Evolutionary conservation across 179 eudicot species (phyloP).

Genomic region (Beta macrorhiza): DNA sequence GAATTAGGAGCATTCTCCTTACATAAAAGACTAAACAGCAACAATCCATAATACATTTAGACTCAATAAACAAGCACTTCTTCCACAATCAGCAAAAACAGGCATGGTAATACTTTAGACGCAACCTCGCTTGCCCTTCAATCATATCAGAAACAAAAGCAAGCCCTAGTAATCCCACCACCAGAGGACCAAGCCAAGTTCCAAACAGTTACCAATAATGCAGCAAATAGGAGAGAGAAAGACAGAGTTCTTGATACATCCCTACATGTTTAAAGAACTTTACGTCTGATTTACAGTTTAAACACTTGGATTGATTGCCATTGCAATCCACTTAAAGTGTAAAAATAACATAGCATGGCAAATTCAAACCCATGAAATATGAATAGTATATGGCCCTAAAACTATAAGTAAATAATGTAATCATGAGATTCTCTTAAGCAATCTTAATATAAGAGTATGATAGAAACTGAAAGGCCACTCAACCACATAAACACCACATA

Average conservation of each 20-base stretch:
- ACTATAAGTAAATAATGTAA: slow-evolving; percentile 8
- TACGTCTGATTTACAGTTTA: slow-evolving; percentile 10
- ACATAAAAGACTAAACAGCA: neutral
- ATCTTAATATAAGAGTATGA: slow-evolving; percentile 15
- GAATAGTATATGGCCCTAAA: slow-evolving; percentile 12
- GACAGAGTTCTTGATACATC: slow-evolving; percentile 26
- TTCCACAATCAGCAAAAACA: neutral
- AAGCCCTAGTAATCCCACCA: slow-evolving; percentile 30
- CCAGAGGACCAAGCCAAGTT: neutral
- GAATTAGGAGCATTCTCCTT: no score
- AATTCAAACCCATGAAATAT: slow-evolving; percentile 7
- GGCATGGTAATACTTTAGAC: neutral
- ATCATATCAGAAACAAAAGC: slow-evolving; percentile 20
- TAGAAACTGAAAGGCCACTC: slow-evolving; percentile 18
- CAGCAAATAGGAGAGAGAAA: slow-evolving; percentile 19
- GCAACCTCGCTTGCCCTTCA: neutral
- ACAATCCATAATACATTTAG: neutral
- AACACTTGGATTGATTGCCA: slow-evolving; percentile 1
- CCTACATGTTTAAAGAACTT: slow-evolving; percentile 2
- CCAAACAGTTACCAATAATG: neutral
- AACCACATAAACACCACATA: slow-evolving; percentile 19
- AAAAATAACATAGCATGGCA: slow-evolving; percentile 16
- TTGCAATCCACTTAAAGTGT: slow-evolving; percentile 5
- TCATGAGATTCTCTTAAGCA: slow-evolving; percentile 18
- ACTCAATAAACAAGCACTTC: neutral